Percentiles rank a stretch among this genome's conserved stretches.
phyloP scores from a whole-genome alignment of 805 yeast genomes.

The Metschnikowia chrysomelidarum region DNA sequence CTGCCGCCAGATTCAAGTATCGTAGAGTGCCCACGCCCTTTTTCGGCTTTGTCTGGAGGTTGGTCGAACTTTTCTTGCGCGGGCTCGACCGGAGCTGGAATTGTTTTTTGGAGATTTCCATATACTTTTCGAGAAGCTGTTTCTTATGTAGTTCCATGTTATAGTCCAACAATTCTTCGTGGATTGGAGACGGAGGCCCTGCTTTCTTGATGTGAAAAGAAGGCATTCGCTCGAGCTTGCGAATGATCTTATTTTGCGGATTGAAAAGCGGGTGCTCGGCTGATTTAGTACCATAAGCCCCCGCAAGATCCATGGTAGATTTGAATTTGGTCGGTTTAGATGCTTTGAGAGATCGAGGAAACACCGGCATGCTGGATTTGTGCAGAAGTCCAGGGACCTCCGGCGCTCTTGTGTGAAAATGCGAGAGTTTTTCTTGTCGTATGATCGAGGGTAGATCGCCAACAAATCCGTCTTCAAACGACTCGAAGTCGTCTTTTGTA shows the following conservation, averaged over 20 bases:
- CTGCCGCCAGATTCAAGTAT: conserved; percentile 22
- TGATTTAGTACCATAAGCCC: conserved; percentile 7
- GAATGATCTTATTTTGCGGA: conserved; percentile 32
- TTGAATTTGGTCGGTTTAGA: conserved; percentile 26
- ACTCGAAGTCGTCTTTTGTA: conserved; percentile 36
- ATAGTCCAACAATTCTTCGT: conserved; percentile 14
- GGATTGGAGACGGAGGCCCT: not conserved
- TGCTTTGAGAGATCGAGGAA: conserved; percentile 15
- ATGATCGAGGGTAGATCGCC: conserved; percentile 12
- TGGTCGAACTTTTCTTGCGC: conserved; percentile 6
- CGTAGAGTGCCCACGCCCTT: conserved; percentile 29
- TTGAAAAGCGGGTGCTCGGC: conserved; percentile 30
- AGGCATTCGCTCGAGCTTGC: conserved; percentile 41
- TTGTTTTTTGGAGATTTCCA: conserved; percentile 26
- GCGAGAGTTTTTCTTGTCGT: conserved; percentile 14
- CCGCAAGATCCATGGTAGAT: conserved; percentile 33
- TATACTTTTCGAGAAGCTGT: conserved; percentile 30
- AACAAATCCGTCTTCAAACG: conserved; percentile 39
- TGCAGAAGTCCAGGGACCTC: conserved; percentile 8
- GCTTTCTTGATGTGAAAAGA: conserved; percentile 28
- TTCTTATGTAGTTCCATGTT: conserved; percentile 25
- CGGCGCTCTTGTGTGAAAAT: conserved; percentile 5
- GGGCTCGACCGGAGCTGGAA: conserved; percentile 18
- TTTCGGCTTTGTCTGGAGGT: conserved; percentile 2
- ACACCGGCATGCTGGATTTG: conserved; percentile 24